phyloP scores from a whole-genome alignment of 768 basidiomycete genomes.

The Leccinum sublutescens region DNA sequence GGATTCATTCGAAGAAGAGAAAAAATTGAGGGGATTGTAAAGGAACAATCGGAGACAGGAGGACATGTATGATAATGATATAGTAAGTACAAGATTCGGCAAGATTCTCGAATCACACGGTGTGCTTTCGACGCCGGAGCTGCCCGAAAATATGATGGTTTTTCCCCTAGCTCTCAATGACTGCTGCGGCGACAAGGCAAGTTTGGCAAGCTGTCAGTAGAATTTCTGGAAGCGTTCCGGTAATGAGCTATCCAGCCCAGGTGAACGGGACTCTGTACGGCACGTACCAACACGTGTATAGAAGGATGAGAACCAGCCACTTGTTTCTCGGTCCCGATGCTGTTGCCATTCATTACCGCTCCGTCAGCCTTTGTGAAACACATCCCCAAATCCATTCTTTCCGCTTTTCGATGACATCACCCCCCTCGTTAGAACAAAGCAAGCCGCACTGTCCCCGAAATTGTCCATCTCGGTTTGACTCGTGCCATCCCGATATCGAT shows the following conservation, averaged over 20 bases:
- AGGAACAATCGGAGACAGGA: background rate
- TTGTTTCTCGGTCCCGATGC: background rate
- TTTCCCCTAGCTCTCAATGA: background rate
- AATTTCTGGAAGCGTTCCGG: background rate
- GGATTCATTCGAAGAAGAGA: slow-evolving; percentile 48
- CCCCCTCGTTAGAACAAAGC: background rate
- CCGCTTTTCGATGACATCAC: background rate
- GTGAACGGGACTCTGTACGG: no score
- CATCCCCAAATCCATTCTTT: no score
- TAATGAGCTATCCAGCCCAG: background rate
- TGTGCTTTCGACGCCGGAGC: background rate
- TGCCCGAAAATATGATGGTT: background rate
- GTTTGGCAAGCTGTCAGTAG: background rate
- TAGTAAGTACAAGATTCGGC: background rate
- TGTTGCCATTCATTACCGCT: background rate
- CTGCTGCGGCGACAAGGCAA: background rate
- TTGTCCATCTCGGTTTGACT: no score
- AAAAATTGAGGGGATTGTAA: slow-evolving; percentile 15
- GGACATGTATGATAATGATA: background rate
- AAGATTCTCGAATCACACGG: background rate
- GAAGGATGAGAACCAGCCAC: background rate
- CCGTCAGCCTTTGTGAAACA: background rate
- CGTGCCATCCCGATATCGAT: no score
- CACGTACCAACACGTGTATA: background rate
- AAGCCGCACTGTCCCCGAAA: no score